Conservation (phyloP, 352 stramenopile genomes). For the Pythium dissimile region DNA sequence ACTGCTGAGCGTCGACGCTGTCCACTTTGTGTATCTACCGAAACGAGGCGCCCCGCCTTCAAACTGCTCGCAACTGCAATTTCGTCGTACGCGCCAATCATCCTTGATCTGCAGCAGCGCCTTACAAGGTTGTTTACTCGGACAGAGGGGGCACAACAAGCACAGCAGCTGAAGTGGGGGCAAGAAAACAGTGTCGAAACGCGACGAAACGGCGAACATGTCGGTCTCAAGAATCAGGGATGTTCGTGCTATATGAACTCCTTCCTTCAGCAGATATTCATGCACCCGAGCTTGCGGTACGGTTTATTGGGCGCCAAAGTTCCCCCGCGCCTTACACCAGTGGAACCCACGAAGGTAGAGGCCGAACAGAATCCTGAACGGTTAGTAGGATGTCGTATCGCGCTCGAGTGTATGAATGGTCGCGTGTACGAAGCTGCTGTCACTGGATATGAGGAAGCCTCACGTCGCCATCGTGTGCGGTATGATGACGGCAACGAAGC, state of each 20-base stretch:
- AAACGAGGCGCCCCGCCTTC: constrained; percentile 77
- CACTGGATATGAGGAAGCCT: constrained; percentile 80
- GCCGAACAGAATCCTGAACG: constrained; percentile 78
- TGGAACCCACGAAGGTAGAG: constrained; percentile 86
- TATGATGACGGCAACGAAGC: constrained; percentile 89
- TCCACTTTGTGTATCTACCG: constrained; percentile 69
- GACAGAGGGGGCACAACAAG: constrained; percentile 28
- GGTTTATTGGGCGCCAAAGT: constrained; percentile 77
- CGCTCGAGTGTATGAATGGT: constrained; percentile 92
- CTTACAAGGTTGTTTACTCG: constrained; percentile 60
- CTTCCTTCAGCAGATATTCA: constrained; percentile 97
- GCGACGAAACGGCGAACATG: constrained; percentile 75
- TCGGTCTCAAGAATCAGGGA: constrained; percentile 98
- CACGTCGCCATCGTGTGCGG: constrained; percentile 69
- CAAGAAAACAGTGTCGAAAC: constrained; percentile 85
- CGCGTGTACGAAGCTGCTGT: constrained; percentile 93
- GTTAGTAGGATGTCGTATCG: constrained; percentile 78
- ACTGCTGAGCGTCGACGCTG: constrained; percentile 55
- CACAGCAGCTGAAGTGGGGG: constrained; percentile 68
- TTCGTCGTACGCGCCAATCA: constrained; percentile 54
- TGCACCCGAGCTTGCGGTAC: constrained; percentile 77
- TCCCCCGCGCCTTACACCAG: constrained; percentile 37
- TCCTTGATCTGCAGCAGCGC: constrained; percentile 54
- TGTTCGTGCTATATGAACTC: constrained; percentile 99
- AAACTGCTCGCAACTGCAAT: constrained; percentile 79